Evolutionary conservation across 2,329 filamentous ascomycete genomes (phyloP).

Genomic region (Lachnellula arida): DNA sequence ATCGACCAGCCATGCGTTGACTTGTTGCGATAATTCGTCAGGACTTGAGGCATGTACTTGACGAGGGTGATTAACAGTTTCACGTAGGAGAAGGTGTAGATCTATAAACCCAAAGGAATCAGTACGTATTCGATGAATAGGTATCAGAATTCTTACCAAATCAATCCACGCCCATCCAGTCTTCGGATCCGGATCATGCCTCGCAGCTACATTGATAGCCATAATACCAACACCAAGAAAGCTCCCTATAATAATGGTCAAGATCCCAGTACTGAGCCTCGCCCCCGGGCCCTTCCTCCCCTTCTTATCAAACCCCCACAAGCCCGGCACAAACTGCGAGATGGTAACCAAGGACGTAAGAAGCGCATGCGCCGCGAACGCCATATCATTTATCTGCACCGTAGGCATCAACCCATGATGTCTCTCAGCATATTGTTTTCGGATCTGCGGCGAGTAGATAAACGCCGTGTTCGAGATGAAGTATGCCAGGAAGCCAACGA

Average conservation of each 20-base stretch:
- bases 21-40: constrained; percentile 76
- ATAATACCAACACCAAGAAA: constrained; percentile 50
- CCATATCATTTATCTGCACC: constrained; percentile 84
- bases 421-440: constrained; percentile 76
- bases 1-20: constrained; percentile 90
- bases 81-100: constrained; percentile 73
- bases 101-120: constrained; percentile 14
- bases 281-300: constrained; percentile 43
- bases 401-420: constrained; percentile 74
- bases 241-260: constrained; percentile 66
- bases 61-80: constrained; percentile 84
- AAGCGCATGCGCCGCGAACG: constrained; percentile 79
- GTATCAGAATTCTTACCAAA: constrained; percentile 35
- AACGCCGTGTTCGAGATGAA: constrained; percentile 66
- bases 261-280: constrained; percentile 56
- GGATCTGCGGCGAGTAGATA: constrained; percentile 73
- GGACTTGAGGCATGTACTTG: constrained; percentile 87
- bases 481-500: constrained; percentile 68
- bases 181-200: constrained; percentile 36
- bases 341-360: constrained; percentile 67
- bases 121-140: background rate
- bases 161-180: constrained; percentile 59
- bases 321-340: constrained; percentile 65
- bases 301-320: constrained; percentile 72
- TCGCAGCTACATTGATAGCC: constrained; percentile 39